These are phyloP conservation scores for Pythium oligandrum DNA, from an alignment of 352 stramenopile species.

Conservation along the genomic window DNA sequence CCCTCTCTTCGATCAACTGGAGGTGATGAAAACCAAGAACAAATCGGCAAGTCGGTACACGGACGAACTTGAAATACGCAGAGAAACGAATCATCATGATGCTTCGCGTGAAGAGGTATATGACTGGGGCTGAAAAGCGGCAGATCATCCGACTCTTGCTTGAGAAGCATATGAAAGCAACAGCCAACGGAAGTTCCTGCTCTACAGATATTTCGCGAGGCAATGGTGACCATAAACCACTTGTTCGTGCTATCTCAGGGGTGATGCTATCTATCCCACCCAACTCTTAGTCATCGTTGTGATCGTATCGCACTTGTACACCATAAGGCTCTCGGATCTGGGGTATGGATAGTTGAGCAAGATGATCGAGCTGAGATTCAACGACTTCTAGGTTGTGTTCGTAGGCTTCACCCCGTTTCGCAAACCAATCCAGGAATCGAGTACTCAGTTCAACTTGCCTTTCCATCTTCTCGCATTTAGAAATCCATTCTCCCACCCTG, in stretches of 20 bases:
- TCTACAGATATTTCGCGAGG: no score
- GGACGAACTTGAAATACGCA: slow-evolving; percentile 43
- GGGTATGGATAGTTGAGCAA: slow-evolving; percentile 35
- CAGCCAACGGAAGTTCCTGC: no score
- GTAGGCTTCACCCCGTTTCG: slow-evolving; percentile 55
- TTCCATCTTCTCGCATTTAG: slow-evolving; percentile 25
- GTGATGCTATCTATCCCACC: slow-evolving; percentile 17
- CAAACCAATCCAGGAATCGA: slow-evolving; percentile 76
- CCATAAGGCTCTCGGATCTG: slow-evolving; percentile 40
- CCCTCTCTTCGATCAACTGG: no score
- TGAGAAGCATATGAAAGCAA: slow-evolving; percentile 19
- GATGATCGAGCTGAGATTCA: slow-evolving; percentile 50
- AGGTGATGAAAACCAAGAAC: no score
- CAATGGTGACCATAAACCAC: not conserved
- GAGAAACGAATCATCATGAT: slow-evolving; percentile 68
- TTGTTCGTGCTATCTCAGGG: slow-evolving; percentile 8
- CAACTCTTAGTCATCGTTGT: slow-evolving; percentile 6
- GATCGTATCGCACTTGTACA: slow-evolving; percentile 31
- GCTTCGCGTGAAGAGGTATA: slow-evolving; percentile 44
- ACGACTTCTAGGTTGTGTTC: slow-evolving; percentile 69
- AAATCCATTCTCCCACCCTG: slow-evolving; percentile 7
- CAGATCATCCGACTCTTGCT: slow-evolving; percentile 58
- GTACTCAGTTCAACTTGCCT: slow-evolving; percentile 47
- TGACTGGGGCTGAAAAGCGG: slow-evolving; percentile 43
- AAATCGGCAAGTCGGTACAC: no score